These are phyloP conservation scores for Trichoderma reesei DNA, from an alignment of 495 filamentous ascomycete genomes.

Conservation along the genomic window DNA sequence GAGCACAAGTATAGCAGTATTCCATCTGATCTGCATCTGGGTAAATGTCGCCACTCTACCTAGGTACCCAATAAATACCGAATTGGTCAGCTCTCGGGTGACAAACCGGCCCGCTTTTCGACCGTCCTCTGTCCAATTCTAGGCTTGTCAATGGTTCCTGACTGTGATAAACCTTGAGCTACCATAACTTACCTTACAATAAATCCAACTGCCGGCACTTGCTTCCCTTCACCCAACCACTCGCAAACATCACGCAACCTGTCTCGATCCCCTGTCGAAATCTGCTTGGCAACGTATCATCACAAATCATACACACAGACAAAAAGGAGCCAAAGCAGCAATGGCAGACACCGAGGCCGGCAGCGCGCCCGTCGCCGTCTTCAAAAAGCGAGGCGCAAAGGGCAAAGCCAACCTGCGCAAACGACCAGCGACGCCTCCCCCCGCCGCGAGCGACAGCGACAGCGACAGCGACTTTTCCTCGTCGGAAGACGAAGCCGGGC, in stretches of 20 bases:
- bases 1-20: too few species aligned
- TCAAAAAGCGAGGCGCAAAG: constrained; percentile 80
- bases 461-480: constrained; percentile 55
- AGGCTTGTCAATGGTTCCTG: too few species aligned
- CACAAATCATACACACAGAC: neutral
- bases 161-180: too few species aligned
- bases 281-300: neutral
- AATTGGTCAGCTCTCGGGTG: neutral
- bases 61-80: too few species aligned
- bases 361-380: constrained; percentile 48
- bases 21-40: too few species aligned
- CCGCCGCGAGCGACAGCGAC: constrained; percentile 44
- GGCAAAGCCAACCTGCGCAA: constrained; percentile 72
- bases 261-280: too few species aligned
- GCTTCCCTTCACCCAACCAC: neutral
- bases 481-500: constrained; percentile 66
- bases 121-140: neutral
- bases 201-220: neutral
- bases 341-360: constrained; percentile 21
- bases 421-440: constrained; percentile 70
- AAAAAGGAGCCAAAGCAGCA: neutral
- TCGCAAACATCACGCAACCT: neutral
- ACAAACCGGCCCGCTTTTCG: neutral
- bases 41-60: neutral
- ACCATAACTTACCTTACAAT: too few species aligned